These are phyloP conservation scores for Graphium sp. DNA, from an alignment of 2,329 filamentous ascomycete genomes.

Conservation along the genomic window DNA sequence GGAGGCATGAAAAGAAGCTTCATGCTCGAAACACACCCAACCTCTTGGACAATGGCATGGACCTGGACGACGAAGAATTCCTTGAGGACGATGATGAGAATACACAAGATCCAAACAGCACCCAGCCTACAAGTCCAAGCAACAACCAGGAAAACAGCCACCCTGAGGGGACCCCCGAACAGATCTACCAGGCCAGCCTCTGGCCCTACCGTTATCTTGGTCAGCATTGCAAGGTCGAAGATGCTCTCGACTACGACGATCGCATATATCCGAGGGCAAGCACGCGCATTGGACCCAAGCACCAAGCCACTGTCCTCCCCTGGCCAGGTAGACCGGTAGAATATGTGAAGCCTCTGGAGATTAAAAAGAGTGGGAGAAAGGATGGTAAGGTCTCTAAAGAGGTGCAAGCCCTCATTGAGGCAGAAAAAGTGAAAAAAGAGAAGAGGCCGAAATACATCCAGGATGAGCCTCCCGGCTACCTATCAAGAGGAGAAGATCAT, in stretches of 20 bases:
- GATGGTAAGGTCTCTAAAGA: constrained; percentile 68
- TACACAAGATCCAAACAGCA: too few species aligned
- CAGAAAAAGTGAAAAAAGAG: constrained; percentile 62
- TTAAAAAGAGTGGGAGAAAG: constrained; percentile 69
- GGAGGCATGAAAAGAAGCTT: constrained; percentile 83
- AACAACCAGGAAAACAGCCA: constrained; percentile 39
- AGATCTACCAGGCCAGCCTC: constrained; percentile 80
- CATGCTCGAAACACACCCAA: constrained; percentile 80
- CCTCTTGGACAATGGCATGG: constrained; percentile 47
- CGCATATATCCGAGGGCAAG: constrained; percentile 92
- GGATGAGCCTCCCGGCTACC: constrained; percentile 77
- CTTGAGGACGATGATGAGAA: constrained; percentile 56
- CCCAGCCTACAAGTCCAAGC: constrained; percentile 22
- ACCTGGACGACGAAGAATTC: constrained; percentile 47
- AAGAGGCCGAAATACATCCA: constrained; percentile 85
- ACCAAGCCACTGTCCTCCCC: constrained; percentile 70
- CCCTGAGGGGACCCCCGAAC: constrained; percentile 56
- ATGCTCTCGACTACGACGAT: constrained; percentile 92
- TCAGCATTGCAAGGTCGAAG: constrained; percentile 87
- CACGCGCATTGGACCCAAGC: constrained; percentile 76
- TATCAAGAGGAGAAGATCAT: constrained; percentile 67
- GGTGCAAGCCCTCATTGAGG: constrained; percentile 60
- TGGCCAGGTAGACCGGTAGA: constrained; percentile 85
- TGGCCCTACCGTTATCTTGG: constrained; percentile 96
- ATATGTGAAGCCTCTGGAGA: constrained; percentile 74